These are phyloP conservation scores for Hymenoscyphus albidus DNA, from an alignment of 2,329 filamentous ascomycete genomes.

Conservation along the genomic window DNA sequence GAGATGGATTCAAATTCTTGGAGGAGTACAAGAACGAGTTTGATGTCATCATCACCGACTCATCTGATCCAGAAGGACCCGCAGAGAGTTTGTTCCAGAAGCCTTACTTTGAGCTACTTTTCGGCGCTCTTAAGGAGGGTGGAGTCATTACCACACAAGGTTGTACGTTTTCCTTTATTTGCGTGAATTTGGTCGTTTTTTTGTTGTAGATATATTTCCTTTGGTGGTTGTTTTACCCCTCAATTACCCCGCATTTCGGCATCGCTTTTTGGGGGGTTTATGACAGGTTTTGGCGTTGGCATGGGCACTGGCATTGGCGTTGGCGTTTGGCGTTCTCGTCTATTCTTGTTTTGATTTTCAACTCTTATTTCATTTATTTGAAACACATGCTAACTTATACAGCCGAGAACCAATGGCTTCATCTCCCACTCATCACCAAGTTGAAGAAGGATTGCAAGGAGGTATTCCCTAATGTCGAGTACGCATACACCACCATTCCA, in stretches of 20 bases:
- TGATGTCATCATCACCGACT: slow-evolving; percentile 99
- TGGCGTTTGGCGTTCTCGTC: slow-evolving; percentile 2
- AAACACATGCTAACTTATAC: slow-evolving; percentile 20
- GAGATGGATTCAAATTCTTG: slow-evolving; percentile 98
- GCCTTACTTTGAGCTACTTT: slow-evolving; percentile 93
- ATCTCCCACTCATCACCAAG: slow-evolving; percentile 87
- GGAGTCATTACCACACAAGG: slow-evolving; percentile 99
- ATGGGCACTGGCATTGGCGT: too few relatives aligned
- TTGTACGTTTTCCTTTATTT: slow-evolving; percentile 82
- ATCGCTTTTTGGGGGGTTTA: background rate
- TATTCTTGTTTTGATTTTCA: background rate
- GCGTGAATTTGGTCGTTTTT: slow-evolving; percentile 24
- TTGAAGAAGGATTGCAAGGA: slow-evolving; percentile 96
- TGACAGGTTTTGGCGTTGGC: slow-evolving; percentile 1
- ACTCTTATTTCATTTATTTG: background rate
- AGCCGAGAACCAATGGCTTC: slow-evolving; percentile 99
- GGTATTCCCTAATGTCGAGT: slow-evolving; percentile 96
- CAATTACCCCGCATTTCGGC: background rate
- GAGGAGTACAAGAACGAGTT: slow-evolving; percentile 95
- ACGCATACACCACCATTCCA: slow-evolving; percentile 98
- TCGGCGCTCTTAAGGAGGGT: slow-evolving; percentile 85
- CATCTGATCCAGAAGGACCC: slow-evolving; percentile 93
- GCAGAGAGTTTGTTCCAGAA: slow-evolving; percentile 98
- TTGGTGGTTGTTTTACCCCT: slow-evolving; percentile 10
- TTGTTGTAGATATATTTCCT: slow-evolving; percentile 10